Evolutionary conservation across 306 rosid species (phyloP).

Genomic region (Vigna radiata): DNA sequence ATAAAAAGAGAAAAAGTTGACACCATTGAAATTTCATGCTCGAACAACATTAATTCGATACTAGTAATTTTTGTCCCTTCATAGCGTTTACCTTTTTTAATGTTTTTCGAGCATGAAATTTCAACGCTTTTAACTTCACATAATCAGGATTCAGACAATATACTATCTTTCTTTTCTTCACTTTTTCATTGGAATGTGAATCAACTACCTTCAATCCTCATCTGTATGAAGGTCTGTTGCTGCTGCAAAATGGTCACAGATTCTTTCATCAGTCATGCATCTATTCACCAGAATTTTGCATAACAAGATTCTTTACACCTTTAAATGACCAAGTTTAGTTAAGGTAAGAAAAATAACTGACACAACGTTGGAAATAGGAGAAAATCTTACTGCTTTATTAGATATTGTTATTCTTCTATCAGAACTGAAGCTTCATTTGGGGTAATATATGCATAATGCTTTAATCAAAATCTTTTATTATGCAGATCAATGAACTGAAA

Average conservation of each 20-base stretch:
- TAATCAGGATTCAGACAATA: conserved; percentile 53
- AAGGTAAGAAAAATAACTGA: background rate
- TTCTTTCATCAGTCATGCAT: background rate
- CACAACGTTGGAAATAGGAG: background rate
- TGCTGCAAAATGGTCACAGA: conserved; percentile 53
- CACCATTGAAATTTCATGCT: no score
- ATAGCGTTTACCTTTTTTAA: no score
- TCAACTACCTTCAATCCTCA: conserved; percentile 95
- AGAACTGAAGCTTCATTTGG: background rate
- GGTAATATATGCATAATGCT: background rate
- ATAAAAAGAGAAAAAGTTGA: background rate
- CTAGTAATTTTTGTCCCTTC: background rate
- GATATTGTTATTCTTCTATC: background rate
- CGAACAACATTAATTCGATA: background rate
- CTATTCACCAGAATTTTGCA: background rate
- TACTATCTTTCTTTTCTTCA: conserved; percentile 64
- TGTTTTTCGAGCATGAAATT: no score
- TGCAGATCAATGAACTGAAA: background rate
- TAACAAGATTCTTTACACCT: background rate
- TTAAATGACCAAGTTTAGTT: background rate
- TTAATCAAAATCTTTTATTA: background rate
- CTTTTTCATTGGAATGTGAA: conserved; percentile 76
- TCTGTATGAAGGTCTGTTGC: conserved; percentile 78
- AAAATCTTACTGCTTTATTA: background rate
- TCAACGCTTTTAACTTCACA: no score